phyloP scores from a whole-genome alignment of 2,329 filamentous ascomycete genomes.

The Geosmithia morbida region DNA sequence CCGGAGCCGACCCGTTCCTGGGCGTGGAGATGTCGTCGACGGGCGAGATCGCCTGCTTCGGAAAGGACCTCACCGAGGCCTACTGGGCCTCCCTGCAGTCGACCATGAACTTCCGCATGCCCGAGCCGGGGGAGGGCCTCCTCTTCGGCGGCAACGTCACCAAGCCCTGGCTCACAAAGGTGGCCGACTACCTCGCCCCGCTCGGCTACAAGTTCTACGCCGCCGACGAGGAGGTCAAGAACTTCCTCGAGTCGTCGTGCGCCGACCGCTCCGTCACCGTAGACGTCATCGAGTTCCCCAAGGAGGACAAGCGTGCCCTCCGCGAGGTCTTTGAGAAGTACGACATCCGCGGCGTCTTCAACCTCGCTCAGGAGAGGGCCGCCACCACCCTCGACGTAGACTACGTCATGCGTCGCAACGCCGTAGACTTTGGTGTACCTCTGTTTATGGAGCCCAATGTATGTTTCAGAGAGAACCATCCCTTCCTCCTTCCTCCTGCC shows the following conservation, averaged over 20 bases:
- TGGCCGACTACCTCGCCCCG: slow-evolving; percentile 77
- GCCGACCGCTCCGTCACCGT: slow-evolving; percentile 52
- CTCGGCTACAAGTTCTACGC: slow-evolving; percentile 93
- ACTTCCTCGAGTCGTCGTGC: slow-evolving; percentile 58
- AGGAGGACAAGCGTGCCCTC: slow-evolving; percentile 85
- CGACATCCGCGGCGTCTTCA: slow-evolving; percentile 91
- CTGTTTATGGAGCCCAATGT: slow-evolving; percentile 98
- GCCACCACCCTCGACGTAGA: slow-evolving; percentile 82
- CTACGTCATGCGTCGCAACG: slow-evolving; percentile 97
- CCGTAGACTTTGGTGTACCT: slow-evolving; percentile 94
- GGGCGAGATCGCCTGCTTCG: slow-evolving; percentile 97
- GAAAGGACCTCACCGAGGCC: slow-evolving; percentile 86
- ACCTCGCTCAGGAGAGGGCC: slow-evolving; percentile 71
- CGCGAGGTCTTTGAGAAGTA: slow-evolving; percentile 95
- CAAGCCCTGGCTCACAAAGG: slow-evolving; percentile 56
- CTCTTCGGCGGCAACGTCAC: slow-evolving; percentile 77
- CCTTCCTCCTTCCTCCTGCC: background rate
- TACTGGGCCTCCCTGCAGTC: slow-evolving; percentile 97
- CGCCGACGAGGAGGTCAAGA: slow-evolving; percentile 67
- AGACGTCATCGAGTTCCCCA: slow-evolving; percentile 93
- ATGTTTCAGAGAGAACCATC: too few species aligned
- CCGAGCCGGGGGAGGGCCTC: slow-evolving; percentile 86
- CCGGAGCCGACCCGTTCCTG: slow-evolving; percentile 91
- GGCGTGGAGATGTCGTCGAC: slow-evolving; percentile 97
- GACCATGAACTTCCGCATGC: slow-evolving; percentile 98